phyloP scores from a whole-genome alignment of 768 basidiomycete species.

The Pulveroboletus sp. region DNA sequence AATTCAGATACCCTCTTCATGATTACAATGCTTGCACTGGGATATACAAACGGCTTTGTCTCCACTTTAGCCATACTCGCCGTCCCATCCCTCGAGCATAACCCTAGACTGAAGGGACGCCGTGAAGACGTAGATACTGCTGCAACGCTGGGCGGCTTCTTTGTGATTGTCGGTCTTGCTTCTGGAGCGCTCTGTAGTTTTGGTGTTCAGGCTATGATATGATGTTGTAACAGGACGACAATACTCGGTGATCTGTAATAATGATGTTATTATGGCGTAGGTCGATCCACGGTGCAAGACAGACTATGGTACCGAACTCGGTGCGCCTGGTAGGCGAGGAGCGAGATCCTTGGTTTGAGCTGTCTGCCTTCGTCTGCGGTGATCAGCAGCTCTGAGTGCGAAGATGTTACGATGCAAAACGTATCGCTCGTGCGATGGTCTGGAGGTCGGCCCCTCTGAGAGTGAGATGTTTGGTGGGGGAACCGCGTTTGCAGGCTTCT shows the following conservation, averaged over 20 bases:
- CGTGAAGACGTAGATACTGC: constrained; percentile 81
- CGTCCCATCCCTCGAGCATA: constrained; percentile 76
- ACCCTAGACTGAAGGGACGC: constrained; percentile 61
- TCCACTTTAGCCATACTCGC: constrained; percentile 78
- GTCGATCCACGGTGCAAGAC: neutral
- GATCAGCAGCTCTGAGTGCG: constrained; percentile 71
- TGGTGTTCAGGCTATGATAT: constrained; percentile 63
- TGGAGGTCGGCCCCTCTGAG: constrained; percentile 31
- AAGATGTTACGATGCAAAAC: constrained; percentile 81
- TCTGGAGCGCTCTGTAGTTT: constrained; percentile 79
- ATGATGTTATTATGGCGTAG: neutral
- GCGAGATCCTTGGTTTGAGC: constrained; percentile 66
- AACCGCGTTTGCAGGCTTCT: constrained; percentile 17
- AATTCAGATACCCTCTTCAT: constrained; percentile 76
- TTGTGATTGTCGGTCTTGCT: constrained; percentile 68
- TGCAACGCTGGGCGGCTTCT: constrained; percentile 77
- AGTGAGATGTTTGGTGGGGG: constrained; percentile 24
- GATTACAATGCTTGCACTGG: constrained; percentile 66
- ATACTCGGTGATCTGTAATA: neutral
- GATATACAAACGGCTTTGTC: constrained; percentile 78
- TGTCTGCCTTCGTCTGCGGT: constrained; percentile 62
- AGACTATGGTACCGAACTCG: constrained; percentile 28
- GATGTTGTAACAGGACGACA: constrained; percentile 24
- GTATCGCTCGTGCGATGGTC: constrained; percentile 65
- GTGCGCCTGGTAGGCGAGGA: constrained; percentile 65